phyloP scores from a whole-genome alignment of 2,329 filamentous ascomycete genomes.

The Penicillium palitans region DNA sequence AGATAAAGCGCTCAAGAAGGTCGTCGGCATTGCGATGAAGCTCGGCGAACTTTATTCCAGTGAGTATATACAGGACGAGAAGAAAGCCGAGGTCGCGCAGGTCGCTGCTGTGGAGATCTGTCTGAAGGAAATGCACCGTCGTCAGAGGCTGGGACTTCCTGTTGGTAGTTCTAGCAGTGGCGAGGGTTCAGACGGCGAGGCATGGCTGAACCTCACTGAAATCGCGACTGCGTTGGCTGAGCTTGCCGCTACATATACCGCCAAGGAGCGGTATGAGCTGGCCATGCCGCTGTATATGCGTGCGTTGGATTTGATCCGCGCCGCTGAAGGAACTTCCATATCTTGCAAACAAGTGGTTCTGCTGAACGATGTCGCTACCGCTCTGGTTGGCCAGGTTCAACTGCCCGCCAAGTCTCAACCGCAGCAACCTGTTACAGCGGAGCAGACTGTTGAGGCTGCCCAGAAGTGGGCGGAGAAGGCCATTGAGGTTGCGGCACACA shows the following conservation, averaged over 20 bases:
- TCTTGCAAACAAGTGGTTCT: slow-evolving; percentile 78
- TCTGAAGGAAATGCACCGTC: slow-evolving; percentile 70
- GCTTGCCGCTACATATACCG: slow-evolving; percentile 74
- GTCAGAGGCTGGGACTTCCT: slow-evolving; percentile 66
- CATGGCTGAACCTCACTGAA: slow-evolving; percentile 44
- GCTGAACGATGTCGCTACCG: slow-evolving; percentile 55
- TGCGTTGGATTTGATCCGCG: slow-evolving; percentile 68
- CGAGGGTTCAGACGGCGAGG: slow-evolving; percentile 27
- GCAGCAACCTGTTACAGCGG: slow-evolving; percentile 50
- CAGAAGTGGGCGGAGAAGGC: slow-evolving; percentile 79
- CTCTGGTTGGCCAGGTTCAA: slow-evolving; percentile 48
- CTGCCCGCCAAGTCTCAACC: slow-evolving; percentile 26
- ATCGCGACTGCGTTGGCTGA: slow-evolving; percentile 50
- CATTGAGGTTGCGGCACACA: slow-evolving; percentile 63
- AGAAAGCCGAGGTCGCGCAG: slow-evolving; percentile 72
- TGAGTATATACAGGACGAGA: slow-evolving; percentile 70
- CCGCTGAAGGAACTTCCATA: slow-evolving; percentile 42
- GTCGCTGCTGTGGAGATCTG: slow-evolving; percentile 80
- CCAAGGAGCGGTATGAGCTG: slow-evolving; percentile 72
- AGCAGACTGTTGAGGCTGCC: slow-evolving; percentile 67
- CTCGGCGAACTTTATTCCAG: slow-evolving; percentile 79
- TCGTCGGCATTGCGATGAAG: slow-evolving; percentile 76
- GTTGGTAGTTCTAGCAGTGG: slow-evolving; percentile 54
- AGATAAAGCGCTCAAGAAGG: slow-evolving; percentile 69
- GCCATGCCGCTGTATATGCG: slow-evolving; percentile 85